phyloP scores from a whole-genome alignment of 1,284 basidiomycete genomes.

The Ganoderma multipileum region DNA sequence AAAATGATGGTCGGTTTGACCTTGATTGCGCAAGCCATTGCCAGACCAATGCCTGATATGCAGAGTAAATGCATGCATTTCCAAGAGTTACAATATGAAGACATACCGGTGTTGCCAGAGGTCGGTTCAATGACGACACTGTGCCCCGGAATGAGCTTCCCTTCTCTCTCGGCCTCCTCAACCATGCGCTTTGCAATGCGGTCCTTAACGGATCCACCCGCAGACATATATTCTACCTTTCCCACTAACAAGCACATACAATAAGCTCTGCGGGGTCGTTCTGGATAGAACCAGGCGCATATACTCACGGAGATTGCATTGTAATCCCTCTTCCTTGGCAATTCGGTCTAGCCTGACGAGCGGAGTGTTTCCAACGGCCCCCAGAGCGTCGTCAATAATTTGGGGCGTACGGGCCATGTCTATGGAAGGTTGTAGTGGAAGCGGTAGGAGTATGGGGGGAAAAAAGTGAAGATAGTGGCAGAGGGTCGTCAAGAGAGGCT shows the following conservation, averaged over 20 bases:
- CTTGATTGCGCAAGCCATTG: slow-evolving; percentile 92
- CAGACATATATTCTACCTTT: slow-evolving; percentile 91
- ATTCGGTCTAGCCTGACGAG: slow-evolving; percentile 88
- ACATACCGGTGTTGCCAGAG: slow-evolving; percentile 91
- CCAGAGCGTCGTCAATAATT: slow-evolving; percentile 81
- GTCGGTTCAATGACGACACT: slow-evolving; percentile 95
- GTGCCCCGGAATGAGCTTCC: slow-evolving; percentile 86
- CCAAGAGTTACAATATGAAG: no score
- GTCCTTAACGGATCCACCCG: slow-evolving; percentile 96
- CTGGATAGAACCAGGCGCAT: not conserved
- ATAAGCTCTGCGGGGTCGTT: not conserved
- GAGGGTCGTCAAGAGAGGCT: slow-evolving; percentile 3
- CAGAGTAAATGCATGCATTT: not conserved
- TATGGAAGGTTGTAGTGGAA: not conserved
- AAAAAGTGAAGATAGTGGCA: slow-evolving; percentile 5
- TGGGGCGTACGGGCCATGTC: slow-evolving; percentile 41
- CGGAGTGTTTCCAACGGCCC: slow-evolving; percentile 91
- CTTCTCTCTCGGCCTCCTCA: slow-evolving; percentile 88
- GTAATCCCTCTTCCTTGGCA: slow-evolving; percentile 75
- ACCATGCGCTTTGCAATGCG: slow-evolving; percentile 98
- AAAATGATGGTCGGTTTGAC: slow-evolving; percentile 49
- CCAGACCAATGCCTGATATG: slow-evolving; percentile 83
- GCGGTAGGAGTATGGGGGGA: not conserved
- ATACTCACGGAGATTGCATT: slow-evolving; percentile 89
- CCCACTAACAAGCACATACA: slow-evolving; percentile 60